Base-by-base conservation (phyloP, 1,284 basidiomycete species). In the Fistulinella staudtii region DNA sequence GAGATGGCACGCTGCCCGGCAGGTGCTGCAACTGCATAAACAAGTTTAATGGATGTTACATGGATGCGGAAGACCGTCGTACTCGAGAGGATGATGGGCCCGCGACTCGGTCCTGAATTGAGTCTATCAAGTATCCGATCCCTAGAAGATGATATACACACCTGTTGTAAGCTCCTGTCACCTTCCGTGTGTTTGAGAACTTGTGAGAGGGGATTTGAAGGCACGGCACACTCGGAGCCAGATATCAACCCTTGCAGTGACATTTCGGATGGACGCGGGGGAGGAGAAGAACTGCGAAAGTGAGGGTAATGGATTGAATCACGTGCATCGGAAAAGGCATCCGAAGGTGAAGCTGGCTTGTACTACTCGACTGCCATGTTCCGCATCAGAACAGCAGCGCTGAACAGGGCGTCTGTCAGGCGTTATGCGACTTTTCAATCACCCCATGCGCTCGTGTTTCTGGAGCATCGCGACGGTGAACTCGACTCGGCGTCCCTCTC, bases 141-240 rank as follows among this genome's bases (percentile, higher is more conserved):
- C 22, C 24, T 8, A 29, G 39, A 11, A 2, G 33, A 24, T n/a
- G 36, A 22, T 17, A 20, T 22, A 65, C 73, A 42, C 52, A 85
- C 86, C 71, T 89, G 82, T 54, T 94, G 91, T 27, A 96, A 66
- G 59, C 89, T 92, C 45, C 88, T 82, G 68, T 98, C 94, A 4
- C 83, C 83, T 51, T 93, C 90, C 5, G 93, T 83, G 56, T 96
- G 89, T 66, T 97, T 97, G 48, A 95, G 74, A 34, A 98, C 85
- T 58, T 93, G 88, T 15, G 89, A 83, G 24, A 99, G 75, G 4
- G 93, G 92, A 63, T 97, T 98, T 44, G 85, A 78, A 6, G 83
- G 76, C 18, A 84, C 79, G 8, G 87, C 87, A 67, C 94, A 96
- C 68, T 95, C 94, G 43, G 92, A 81, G 52, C 93, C 93, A 44